Conservation (phyloP, 1,284 basidiomycete species). For the Boletellus dicymbophilus region DNA sequence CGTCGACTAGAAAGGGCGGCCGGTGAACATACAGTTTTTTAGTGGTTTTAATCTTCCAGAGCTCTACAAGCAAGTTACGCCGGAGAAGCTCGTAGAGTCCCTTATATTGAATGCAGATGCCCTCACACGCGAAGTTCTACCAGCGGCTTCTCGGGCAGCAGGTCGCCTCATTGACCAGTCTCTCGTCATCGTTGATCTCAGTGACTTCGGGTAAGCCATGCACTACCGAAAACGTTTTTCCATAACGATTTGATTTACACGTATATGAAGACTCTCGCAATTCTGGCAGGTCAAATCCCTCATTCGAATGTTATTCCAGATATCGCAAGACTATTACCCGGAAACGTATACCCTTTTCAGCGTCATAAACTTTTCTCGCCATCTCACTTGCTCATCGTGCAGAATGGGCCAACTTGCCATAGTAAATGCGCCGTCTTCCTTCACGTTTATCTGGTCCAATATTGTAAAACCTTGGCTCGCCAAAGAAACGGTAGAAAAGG, state of each 20-base stretch:
- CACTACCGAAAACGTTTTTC: not conserved
- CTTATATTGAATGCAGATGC: slow-evolving; percentile 63
- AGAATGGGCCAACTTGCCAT: slow-evolving; percentile 72
- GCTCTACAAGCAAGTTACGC: slow-evolving; percentile 59
- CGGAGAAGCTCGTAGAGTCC: slow-evolving; percentile 64
- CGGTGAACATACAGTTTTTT: slow-evolving; percentile 65
- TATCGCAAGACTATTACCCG: slow-evolving; percentile 76
- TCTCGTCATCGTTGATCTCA: slow-evolving; percentile 67
- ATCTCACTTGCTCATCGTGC: slow-evolving; percentile 2
- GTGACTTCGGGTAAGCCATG: slow-evolving; percentile 59
- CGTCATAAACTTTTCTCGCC: not conserved
- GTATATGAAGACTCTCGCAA: slow-evolving; percentile 49
- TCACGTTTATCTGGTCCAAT: slow-evolving; percentile 71
- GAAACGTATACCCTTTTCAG: slow-evolving; percentile 54
- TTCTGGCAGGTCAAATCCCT: slow-evolving; percentile 76
- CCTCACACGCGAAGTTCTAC: slow-evolving; percentile 65
- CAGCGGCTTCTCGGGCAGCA: slow-evolving; percentile 56
- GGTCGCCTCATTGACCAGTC: slow-evolving; percentile 50
- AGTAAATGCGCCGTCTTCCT: slow-evolving; percentile 69
- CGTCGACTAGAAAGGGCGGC: slow-evolving; percentile 57
- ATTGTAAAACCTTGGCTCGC: slow-evolving; percentile 69
- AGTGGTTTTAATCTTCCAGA: slow-evolving; percentile 60
- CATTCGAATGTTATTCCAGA: slow-evolving; percentile 59
- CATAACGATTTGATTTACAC: not conserved
- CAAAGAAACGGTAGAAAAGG: slow-evolving; percentile 68